Evolutionary conservation across 148 eudicot genomes (phyloP).

Genomic region (Diospyros lotus): DNA sequence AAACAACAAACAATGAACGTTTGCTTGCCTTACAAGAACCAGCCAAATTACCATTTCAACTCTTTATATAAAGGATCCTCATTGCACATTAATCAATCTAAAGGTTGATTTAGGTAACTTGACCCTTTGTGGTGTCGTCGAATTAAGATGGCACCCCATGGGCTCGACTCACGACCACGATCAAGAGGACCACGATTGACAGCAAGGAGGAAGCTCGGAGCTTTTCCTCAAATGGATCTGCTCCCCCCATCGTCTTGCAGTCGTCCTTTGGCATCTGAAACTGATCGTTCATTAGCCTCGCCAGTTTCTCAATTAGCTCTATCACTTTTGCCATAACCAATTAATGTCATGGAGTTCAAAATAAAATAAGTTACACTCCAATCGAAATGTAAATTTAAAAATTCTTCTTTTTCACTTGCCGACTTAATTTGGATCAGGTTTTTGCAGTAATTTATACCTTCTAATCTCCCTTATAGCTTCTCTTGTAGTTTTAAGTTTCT

Average conservation of each 20-base stretch:
- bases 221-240: slow-evolving; percentile 40
- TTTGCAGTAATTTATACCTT: background rate
- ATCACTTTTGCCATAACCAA: no score
- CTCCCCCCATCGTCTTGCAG: slow-evolving; percentile 16
- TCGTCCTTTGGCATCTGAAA: slow-evolving; percentile 21
- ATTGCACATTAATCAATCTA: no score
- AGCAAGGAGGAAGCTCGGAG: slow-evolving; percentile 58
- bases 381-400: no score
- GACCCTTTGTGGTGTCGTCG: slow-evolving; percentile 48
- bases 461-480: background rate
- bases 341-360: no score
- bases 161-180: slow-evolving; percentile 72
- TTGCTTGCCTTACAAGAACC: no score
- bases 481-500: slow-evolving; percentile 75
- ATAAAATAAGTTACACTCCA: no score
- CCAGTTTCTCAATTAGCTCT: slow-evolving; percentile 22
- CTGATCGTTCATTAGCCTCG: slow-evolving; percentile 26
- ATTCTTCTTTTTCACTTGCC: background rate
- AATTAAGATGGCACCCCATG: slow-evolving; percentile 37
- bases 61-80: no score
- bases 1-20: no score
- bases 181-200: slow-evolving; percentile 52
- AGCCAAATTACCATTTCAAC: no score
- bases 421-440: background rate
- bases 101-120: no score